A percentile compares a stretch with the other conserved stretches of the same genome.
Evolutionary conservation across 768 basidiomycete species (phyloP).

Genomic region (Naganishia kalamii): DNA sequence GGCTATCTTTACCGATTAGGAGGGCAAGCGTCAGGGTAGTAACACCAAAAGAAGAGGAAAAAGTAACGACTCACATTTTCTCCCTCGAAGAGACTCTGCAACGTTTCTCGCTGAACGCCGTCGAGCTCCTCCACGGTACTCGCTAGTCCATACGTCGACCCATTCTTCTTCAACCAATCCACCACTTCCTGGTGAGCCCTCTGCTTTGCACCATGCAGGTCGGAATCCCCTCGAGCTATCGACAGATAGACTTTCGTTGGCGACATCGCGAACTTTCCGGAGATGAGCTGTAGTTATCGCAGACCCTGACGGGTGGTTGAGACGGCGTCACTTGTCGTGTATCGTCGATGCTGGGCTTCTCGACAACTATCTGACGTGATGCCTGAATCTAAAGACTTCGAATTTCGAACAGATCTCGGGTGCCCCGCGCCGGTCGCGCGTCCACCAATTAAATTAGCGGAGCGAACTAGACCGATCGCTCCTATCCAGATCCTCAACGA

Average conservation of each 20-base stretch:
- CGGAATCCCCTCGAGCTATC: neutral
- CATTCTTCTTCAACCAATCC: slow-evolving; percentile 48
- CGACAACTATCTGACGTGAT: too few species aligned
- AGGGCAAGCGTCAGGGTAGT: neutral
- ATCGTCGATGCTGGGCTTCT: too few species aligned
- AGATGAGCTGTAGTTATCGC: neutral
- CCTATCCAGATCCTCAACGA: neutral
- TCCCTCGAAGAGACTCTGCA: slow-evolving; percentile 14
- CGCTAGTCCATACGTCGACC: slow-evolving; percentile 51
- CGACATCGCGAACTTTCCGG: neutral
- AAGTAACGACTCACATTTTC: slow-evolving; percentile 18
- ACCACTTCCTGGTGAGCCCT: slow-evolving; percentile 40
- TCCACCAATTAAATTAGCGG: too few species aligned
- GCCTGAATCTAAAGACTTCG: too few species aligned
- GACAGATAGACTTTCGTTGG: neutral
- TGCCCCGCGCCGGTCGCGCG: too few species aligned
- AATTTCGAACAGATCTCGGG: too few species aligned
- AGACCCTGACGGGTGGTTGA: neutral
- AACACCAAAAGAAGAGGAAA: neutral
- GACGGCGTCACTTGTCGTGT: too few species aligned
- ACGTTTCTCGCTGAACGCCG: slow-evolving; percentile 50
- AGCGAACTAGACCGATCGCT: neutral
- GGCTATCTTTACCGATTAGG: slow-evolving; percentile 5
- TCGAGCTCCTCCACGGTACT: slow-evolving; percentile 47
- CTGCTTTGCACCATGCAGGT: neutral